These are phyloP conservation scores for Metschnikowia lachancei DNA, from an alignment of 805 yeast genomes.

Conservation along the genomic window DNA sequence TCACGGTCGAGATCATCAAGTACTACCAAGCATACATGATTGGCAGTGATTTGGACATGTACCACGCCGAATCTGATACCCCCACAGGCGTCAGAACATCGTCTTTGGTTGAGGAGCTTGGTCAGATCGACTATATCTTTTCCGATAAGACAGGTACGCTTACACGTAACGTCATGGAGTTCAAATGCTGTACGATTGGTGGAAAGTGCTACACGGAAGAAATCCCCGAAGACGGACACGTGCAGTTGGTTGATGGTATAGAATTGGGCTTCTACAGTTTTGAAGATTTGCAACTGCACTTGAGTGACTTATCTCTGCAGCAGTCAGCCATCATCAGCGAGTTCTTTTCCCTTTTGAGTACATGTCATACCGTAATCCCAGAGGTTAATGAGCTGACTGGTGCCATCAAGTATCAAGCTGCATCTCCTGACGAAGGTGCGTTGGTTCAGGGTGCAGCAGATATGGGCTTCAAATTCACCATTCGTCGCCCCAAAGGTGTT, in stretches of 20 bases:
- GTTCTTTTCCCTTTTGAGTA: conserved; percentile 78
- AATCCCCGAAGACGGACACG: conserved; percentile 86
- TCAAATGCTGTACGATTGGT: conserved; percentile 87
- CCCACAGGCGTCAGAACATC: conserved; percentile 96
- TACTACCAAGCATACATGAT: conserved; percentile 94
- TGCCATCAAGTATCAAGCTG: conserved; percentile 89
- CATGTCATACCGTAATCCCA: conserved; percentile 98
- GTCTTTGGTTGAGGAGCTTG: conserved; percentile 92
- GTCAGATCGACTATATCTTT: conserved; percentile 93
- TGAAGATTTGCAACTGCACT: conserved; percentile 53
- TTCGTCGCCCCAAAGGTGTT: conserved; percentile 82
- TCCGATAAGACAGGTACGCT: conserved; percentile 97
- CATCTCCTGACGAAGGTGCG: conserved; percentile 99
- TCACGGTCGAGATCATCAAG: conserved; percentile 92
- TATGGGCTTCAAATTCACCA: conserved; percentile 78
- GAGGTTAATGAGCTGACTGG: conserved; percentile 62
- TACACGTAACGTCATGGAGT: conserved; percentile 95
- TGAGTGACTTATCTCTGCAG: conserved; percentile 44
- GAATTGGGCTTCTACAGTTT: conserved; percentile 78
- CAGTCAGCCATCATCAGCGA: conserved; percentile 57
- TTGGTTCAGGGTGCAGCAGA: conserved; percentile 93
- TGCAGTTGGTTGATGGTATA: conserved; percentile 68
- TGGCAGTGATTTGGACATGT: conserved; percentile 91
- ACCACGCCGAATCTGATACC: conserved; percentile 80
- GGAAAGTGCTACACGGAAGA: conserved; percentile 85